Percentiles rank a stretch among this genome's conserved stretches.
phyloP scores from a whole-genome alignment of 192 early-diverging fungal species.

The Linnemannia exigua region DNA sequence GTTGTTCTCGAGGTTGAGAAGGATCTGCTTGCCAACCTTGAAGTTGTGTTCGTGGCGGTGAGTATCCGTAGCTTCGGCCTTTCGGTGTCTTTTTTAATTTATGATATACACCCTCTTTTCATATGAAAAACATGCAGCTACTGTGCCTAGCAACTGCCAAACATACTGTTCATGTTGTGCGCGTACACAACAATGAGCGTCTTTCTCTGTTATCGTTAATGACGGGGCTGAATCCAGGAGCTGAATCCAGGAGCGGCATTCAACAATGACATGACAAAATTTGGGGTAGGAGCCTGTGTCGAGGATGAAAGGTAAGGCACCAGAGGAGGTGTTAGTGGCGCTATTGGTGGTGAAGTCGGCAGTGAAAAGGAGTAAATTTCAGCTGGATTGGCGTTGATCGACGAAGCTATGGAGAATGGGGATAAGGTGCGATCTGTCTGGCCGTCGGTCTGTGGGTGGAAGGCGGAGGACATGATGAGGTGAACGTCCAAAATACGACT shows the following conservation, averaged over 20 bases:
- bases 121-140: no score
- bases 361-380: slow-evolving; percentile 52
- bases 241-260: neutral
- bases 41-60: neutral
- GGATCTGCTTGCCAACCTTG: slow-evolving; percentile 2
- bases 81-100: no score
- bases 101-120: no score
- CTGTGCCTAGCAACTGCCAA: no score
- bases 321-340: slow-evolving; percentile 25
- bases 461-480: slow-evolving; percentile 33
- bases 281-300: slow-evolving; percentile 38
- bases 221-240: neutral
- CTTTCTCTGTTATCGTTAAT: neutral
- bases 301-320: slow-evolving; percentile 25
- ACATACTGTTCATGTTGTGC: no score
- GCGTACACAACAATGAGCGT: neutral
- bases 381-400: slow-evolving; percentile 41
- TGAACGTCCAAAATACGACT: slow-evolving; percentile 41
- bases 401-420: neutral
- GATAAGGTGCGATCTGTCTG: slow-evolving; percentile 24
- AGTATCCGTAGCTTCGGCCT: neutral
- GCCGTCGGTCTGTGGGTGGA: slow-evolving; percentile 44
- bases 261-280: neutral
- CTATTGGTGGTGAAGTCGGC: slow-evolving; percentile 69
- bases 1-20: slow-evolving; percentile 3